Evolutionary conservation across 169 alveolate species (phyloP).

Genomic region (Plasmodium coatneyi): DNA sequence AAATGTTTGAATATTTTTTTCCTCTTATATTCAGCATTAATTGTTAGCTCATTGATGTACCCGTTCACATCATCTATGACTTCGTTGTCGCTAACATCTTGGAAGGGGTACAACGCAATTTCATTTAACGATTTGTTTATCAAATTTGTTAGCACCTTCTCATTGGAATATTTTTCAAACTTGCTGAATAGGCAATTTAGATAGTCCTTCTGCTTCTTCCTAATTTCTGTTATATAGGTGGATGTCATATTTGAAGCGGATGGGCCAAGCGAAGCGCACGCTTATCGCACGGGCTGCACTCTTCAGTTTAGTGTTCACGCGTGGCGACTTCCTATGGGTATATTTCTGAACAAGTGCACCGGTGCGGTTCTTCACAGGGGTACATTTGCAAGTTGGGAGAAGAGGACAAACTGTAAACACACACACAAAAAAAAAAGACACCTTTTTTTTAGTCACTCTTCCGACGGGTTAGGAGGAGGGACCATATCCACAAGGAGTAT

Average conservation of each 20-base stretch:
- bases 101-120: conserved; percentile 72
- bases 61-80: conserved; percentile 58
- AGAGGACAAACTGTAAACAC: neutral
- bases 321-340: neutral
- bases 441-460: neutral
- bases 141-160: conserved; percentile 47
- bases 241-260: conserved; percentile 61
- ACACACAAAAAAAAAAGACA: neutral
- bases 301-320: neutral
- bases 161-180: conserved; percentile 61
- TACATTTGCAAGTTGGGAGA: neutral
- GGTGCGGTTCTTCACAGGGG: neutral
- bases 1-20: conserved; percentile 64
- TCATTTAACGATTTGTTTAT: conserved; percentile 68
- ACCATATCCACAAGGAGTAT: neutral
- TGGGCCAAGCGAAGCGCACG: neutral
- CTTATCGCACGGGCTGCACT: neutral
- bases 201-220: conserved; percentile 68
- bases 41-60: conserved; percentile 61
- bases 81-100: conserved; percentile 74
- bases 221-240: conserved; percentile 33
- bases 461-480: neutral
- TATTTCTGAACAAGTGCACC: neutral
- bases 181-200: conserved; percentile 55
- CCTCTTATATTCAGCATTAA: conserved; percentile 73